Evolutionary conservation across 2,329 filamentous ascomycete genomes (phyloP).

Genomic region (Colletotrichum sansevieriae): DNA sequence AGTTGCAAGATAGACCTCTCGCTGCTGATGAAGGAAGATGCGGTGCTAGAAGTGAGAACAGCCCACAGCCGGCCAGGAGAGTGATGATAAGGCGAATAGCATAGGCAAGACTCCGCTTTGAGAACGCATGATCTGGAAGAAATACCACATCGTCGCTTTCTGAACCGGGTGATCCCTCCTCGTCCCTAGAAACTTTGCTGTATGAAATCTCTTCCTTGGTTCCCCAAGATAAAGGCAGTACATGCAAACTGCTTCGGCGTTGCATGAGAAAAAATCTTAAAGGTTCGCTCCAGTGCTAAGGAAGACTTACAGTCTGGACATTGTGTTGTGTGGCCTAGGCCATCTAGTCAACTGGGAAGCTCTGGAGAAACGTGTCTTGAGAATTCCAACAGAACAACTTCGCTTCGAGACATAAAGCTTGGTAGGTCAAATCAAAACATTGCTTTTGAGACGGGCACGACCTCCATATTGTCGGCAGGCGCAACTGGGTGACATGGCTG

Average conservation of each 20-base stretch:
- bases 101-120: neutral
- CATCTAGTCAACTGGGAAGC: too few relatives aligned
- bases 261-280: neutral
- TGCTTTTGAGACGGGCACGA: too few relatives aligned
- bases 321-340: too few relatives aligned
- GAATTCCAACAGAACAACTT: too few relatives aligned
- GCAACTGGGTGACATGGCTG: too few relatives aligned
- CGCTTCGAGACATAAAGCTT: neutral
- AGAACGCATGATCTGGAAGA: fast-evolving
- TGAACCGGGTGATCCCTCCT: neutral
- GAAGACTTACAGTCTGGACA: too few relatives aligned
- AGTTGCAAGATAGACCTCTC: constrained; percentile 46
- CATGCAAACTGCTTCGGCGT: neutral
- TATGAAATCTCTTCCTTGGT: neutral
- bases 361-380: too few relatives aligned
- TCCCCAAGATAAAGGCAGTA: neutral
- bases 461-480: too few relatives aligned
- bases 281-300: neutral
- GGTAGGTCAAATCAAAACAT: neutral
- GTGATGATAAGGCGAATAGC: neutral
- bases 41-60: neutral
- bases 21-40: neutral
- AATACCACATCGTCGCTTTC: too few relatives aligned
- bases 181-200: neutral
- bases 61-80: neutral